Percentiles rank a stretch among this genome's conserved stretches.
Evolutionary conservation across 495 filamentous ascomycete species (phyloP).

Genomic region (Bombardia bombarda): DNA sequence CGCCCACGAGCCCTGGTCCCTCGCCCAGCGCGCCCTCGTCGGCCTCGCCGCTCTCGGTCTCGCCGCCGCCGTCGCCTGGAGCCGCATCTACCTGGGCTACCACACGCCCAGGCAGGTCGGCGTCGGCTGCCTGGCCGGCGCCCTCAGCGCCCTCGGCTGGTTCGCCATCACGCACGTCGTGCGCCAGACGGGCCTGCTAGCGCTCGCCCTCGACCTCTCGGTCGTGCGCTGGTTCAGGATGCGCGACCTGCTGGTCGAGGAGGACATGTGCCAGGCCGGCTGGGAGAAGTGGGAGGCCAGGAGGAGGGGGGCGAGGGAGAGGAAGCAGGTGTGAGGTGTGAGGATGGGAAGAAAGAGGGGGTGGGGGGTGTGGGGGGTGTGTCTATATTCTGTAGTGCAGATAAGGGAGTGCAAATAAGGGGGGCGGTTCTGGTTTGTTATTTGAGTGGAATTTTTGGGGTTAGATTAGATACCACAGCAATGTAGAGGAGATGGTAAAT

Average conservation of each 20-base stretch:
- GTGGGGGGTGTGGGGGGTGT: too few relatives aligned
- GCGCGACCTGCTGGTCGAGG: constrained; percentile 78
- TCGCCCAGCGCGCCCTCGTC: constrained; percentile 49
- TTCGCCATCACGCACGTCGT: constrained; percentile 60
- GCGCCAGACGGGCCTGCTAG: constrained; percentile 51
- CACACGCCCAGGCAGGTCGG: constrained; percentile 85
- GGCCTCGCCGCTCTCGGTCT: constrained; percentile 47
- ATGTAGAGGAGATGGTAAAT: too few relatives aligned
- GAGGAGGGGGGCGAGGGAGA: constrained; percentile 5
- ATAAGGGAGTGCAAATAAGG: too few relatives aligned
- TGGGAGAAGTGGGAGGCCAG: constrained; percentile 79
- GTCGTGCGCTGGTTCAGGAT: constrained; percentile 58
- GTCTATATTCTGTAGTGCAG: too few relatives aligned
- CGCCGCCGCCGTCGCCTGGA: constrained; percentile 66
- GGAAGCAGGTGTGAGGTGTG: too few relatives aligned
- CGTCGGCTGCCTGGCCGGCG: constrained; percentile 66
- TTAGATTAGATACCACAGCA: too few relatives aligned
- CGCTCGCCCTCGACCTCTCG: constrained; percentile 64
- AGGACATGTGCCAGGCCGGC: constrained; percentile 84
- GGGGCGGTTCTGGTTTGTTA: too few relatives aligned
- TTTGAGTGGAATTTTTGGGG: too few relatives aligned
- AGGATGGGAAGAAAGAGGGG: too few relatives aligned
- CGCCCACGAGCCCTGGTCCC: constrained; percentile 43
- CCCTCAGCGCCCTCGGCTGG: constrained; percentile 66
- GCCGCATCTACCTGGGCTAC: constrained; percentile 85